Conservation (phyloP, 352 stramenopile species). For the Phytophthora fragariaefolia region DNA sequence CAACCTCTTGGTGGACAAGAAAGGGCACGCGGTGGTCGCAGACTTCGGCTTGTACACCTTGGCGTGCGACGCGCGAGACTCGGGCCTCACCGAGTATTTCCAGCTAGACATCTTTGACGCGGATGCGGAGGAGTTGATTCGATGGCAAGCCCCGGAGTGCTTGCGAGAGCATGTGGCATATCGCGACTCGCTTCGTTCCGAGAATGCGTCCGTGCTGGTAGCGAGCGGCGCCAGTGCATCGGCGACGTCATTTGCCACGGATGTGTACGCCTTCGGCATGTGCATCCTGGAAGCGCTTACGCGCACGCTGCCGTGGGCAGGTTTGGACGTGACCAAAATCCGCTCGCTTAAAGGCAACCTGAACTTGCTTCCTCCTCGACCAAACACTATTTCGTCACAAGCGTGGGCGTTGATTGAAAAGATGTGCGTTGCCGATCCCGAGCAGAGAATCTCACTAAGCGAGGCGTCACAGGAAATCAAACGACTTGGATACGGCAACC, state of each 20-base stretch:
- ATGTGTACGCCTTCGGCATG: slow-evolving; percentile 85
- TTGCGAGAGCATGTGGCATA: slow-evolving; percentile 46
- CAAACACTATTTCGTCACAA: slow-evolving; percentile 44
- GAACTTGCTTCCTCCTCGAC: slow-evolving; percentile 57
- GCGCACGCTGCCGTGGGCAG: slow-evolving; percentile 53
- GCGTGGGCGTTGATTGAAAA: slow-evolving; percentile 67
- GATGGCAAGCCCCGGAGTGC: slow-evolving; percentile 77
- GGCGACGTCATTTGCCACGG: slow-evolving; percentile 47
- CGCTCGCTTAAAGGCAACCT: slow-evolving; percentile 62
- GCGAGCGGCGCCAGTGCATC: slow-evolving; percentile 29
- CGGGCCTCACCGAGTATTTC: slow-evolving; percentile 45
- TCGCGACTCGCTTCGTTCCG: slow-evolving; percentile 36
- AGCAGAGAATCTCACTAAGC: slow-evolving; percentile 50
- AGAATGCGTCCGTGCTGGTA: slow-evolving; percentile 13
- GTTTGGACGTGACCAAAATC: slow-evolving; percentile 53
- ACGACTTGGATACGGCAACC: slow-evolving; percentile 50
- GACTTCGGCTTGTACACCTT: slow-evolving; percentile 62
- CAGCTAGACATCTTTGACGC: slow-evolving; percentile 37
- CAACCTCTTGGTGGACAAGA: slow-evolving; percentile 79
- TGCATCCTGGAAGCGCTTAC: slow-evolving; percentile 77
- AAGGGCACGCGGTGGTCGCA: slow-evolving; percentile 62
- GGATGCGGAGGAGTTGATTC: slow-evolving; percentile 57
- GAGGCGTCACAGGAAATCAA: slow-evolving; percentile 59
- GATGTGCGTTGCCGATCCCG: slow-evolving; percentile 65
- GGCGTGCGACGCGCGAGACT: slow-evolving; percentile 43